Conservation (phyloP, 2,329 filamentous ascomycete genomes). For the Paecilomyces variotii region DNA sequence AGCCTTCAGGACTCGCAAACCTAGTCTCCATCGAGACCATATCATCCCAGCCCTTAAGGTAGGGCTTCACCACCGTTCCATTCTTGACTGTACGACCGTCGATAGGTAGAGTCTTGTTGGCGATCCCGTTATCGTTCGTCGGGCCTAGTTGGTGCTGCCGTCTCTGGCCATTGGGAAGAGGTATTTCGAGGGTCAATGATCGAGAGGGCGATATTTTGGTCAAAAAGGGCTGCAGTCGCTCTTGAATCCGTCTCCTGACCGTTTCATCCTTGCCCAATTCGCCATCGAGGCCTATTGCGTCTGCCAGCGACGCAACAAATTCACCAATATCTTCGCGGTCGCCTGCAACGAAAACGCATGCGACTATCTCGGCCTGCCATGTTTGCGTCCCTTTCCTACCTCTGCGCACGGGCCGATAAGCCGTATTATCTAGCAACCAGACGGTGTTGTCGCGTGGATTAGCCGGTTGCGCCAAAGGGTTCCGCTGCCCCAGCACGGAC, state of each 20-base stretch:
- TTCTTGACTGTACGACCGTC: conserved; percentile 37
- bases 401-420: conserved; percentile 48
- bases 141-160: conserved; percentile 55
- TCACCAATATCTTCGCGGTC: conserved; percentile 60
- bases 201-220: conserved; percentile 66
- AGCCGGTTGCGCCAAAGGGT: conserved; percentile 54
- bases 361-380: conserved; percentile 79
- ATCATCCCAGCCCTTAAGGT: conserved; percentile 16
- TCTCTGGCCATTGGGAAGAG: conserved; percentile 38
- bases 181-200: conserved; percentile 57
- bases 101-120: conserved; percentile 52
- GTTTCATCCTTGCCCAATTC: conserved; percentile 38
- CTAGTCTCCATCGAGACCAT: conserved; percentile 59
- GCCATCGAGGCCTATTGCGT: conserved; percentile 59
- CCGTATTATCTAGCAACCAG: conserved; percentile 88
- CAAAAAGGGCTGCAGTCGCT: conserved; percentile 57
- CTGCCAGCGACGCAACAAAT: conserved; percentile 61
- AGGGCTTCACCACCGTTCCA: conserved; percentile 41
- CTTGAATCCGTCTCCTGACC: conserved; percentile 57
- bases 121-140: conserved; percentile 64
- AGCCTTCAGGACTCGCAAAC: conserved; percentile 69
- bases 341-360: conserved; percentile 69
- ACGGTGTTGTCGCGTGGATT: conserved; percentile 61
- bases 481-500: conserved; percentile 34
- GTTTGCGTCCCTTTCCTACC: conserved; percentile 29